These are phyloP conservation scores for Circinella minor DNA, from an alignment of 371 early-diverging fungal species.

Conservation along the genomic window DNA sequence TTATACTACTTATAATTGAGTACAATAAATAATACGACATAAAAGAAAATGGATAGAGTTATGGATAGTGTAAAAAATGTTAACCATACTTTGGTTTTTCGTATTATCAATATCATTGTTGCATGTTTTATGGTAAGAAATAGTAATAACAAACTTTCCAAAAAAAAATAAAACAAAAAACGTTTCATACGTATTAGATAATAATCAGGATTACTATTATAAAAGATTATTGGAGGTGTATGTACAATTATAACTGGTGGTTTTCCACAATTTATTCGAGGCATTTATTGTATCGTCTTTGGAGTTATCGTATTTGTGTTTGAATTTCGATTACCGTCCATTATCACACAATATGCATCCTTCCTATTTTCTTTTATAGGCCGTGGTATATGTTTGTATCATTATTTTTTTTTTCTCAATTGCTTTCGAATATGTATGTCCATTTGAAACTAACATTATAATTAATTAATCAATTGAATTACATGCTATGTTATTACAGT, in stretches of 20 bases:
- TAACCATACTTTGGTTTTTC: constrained; percentile 30
- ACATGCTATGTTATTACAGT: constrained; percentile 14
- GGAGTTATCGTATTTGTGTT: constrained; percentile 46
- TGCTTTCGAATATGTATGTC: background rate
- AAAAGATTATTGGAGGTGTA: constrained; percentile 37
- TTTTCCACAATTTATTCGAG: constrained; percentile 50
- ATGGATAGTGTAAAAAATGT: constrained; percentile 10
- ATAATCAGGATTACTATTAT: no score
- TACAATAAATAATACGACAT: background rate
- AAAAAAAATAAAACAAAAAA: no score
- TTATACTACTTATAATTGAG: background rate
- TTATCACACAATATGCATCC: constrained; percentile 32
- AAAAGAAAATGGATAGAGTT: constrained; percentile 7
- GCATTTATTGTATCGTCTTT: constrained; percentile 48
- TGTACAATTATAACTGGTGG: constrained; percentile 16
- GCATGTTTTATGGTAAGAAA: constrained; percentile 38
- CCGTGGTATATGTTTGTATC: constrained; percentile 28
- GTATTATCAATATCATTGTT: constrained; percentile 37
- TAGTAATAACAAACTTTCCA: no score
- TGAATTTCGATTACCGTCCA: constrained; percentile 43
- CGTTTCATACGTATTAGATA: no score
- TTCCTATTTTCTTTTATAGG: constrained; percentile 29
- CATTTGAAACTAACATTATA: background rate
- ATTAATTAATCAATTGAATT: background rate
- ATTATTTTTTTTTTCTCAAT: background rate